These are phyloP conservation scores for Stachybotrys elegans DNA, from an alignment of 2,329 filamentous ascomycete genomes.

Conservation along the genomic window DNA sequence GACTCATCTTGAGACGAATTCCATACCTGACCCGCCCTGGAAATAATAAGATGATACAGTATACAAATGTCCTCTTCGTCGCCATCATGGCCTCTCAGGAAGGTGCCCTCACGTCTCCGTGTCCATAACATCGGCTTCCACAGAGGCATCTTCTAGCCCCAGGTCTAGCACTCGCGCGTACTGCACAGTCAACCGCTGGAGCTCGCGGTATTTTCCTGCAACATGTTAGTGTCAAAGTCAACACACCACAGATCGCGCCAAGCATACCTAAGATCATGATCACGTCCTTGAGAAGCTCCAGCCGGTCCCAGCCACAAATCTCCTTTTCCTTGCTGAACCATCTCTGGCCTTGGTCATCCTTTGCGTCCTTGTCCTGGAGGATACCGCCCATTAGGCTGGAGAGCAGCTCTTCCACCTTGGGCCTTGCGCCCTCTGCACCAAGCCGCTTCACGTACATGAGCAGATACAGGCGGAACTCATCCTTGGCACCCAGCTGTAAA, in stretches of 20 bases:
- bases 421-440: constrained; percentile 78
- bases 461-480: constrained; percentile 93
- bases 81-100: no score
- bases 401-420: constrained; percentile 90
- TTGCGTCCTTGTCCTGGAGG: constrained; percentile 51
- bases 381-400: constrained; percentile 74
- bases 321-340: constrained; percentile 65
- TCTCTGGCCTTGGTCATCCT: constrained; percentile 41
- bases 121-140: constrained; percentile 39
- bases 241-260: constrained; percentile 24
- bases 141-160: constrained; percentile 39
- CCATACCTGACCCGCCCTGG: no score
- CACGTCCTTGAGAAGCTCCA: constrained; percentile 82
- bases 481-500: constrained; percentile 74
- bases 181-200: constrained; percentile 91
- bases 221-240: background rate
- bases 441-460: constrained; percentile 97
- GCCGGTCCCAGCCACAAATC: constrained; percentile 86
- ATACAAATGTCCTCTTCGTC: no score
- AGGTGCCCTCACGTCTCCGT: no score
- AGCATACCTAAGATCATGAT: constrained; percentile 84
- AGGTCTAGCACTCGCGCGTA: constrained; percentile 81
- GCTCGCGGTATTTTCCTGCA: constrained; percentile 89
- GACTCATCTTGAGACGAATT: no score
- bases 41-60: no score